Evolutionary conservation across 164 flowering plant genomes (phyloP), one percentile per base, ranked within the genome.

Genomic region (Nymphaea colorata): DNA sequence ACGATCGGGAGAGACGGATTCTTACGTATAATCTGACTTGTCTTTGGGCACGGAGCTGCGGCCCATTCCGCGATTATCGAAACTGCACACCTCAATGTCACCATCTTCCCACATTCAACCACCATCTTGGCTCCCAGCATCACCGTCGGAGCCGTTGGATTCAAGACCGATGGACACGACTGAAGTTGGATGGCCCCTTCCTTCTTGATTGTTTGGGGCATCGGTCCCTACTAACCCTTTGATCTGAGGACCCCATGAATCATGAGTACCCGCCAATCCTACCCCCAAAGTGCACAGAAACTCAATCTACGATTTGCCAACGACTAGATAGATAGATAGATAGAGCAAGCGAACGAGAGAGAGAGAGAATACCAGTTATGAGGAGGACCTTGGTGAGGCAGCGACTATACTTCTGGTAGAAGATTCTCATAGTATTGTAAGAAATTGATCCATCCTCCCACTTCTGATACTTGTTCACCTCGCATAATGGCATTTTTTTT

Each of bases 51-150:
- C 79, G 3, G 89, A 88, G 82, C 98, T 94, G 73, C 79, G 79
- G 63, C 99, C 98, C 86, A 91, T 72, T 6, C 99, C 99, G 12
- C 99, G 93, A 70, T 94, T 94, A 81, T 91, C 99, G 62, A 91
- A 91, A 2, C 96, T 83, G 59, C 98, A 94, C 3, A 88, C 84
- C 79, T 94, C 82, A 63, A 92, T 64, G 3, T 82, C 86, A 63
- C 70, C 79, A 12, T 77, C 68, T 8, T 51, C 57, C 8, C 57
- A 3, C 12, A 51, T 7, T 3, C 12, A 51, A 18, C 45, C 73
- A 18, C 12, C 8, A 17, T 66, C 78, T 42, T 14, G 76, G 36
- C 4, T 71, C 5, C 59, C 75, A 63, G 55, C 79, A 8, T 64
- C 69, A 62, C 25, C 69, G 57, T 15, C 5, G 57, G 57, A 51